Conservation (phyloP, 2,329 filamentous ascomycete genomes). For the Sporothrix curviconia region DNA sequence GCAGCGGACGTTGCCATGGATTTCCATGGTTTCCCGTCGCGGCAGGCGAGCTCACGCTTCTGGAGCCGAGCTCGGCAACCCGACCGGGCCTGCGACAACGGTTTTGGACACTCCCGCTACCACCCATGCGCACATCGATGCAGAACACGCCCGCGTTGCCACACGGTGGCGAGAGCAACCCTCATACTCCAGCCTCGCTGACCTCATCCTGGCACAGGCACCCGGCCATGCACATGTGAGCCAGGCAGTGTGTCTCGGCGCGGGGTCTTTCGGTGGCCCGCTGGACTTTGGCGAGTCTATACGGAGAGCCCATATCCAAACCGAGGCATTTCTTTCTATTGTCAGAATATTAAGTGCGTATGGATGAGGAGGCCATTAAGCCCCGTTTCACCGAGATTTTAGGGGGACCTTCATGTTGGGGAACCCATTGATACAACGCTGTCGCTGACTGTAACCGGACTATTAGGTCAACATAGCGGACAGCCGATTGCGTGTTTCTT, state of each 20-base stretch:
- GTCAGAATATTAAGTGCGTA: slow-evolving; percentile 37
- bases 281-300: slow-evolving; percentile 39
- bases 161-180: slow-evolving; percentile 22
- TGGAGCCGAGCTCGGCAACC: no score
- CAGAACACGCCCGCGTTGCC: slow-evolving; percentile 22
- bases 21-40: neutral
- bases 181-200: slow-evolving; percentile 29
- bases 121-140: slow-evolving; percentile 17
- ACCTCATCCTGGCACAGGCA: slow-evolving; percentile 27
- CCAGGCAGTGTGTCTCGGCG: slow-evolving; percentile 47
- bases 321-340: slow-evolving; percentile 45
- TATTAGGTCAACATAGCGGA: slow-evolving; percentile 23
- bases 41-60: no score
- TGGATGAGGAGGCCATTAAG: no score
- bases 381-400: neutral
- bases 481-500: slow-evolving; percentile 39
- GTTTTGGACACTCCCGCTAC: neutral
- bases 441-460: no score
- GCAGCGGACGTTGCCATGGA: neutral
- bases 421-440: no score
- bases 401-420: no score
- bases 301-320: slow-evolving; percentile 44
- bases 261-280: slow-evolving; percentile 51
- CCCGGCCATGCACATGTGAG: slow-evolving; percentile 24
- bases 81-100: no score